Evolutionary conservation across 768 basidiomycete genomes (phyloP).

Genomic region (Podaxis sp.): DNA sequence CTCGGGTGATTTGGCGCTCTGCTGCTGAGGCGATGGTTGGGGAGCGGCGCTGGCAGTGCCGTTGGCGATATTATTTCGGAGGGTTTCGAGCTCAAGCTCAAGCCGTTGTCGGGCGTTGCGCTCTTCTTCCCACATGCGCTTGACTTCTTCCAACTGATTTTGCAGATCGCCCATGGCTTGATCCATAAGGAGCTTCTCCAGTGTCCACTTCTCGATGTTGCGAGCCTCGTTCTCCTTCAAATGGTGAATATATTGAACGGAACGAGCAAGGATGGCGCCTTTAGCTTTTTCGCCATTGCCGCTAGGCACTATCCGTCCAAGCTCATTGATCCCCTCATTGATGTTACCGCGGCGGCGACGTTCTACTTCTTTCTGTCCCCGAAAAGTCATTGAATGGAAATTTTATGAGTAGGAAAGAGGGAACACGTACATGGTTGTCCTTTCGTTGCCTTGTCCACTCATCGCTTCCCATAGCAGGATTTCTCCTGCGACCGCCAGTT

Average conservation of each 20-base stretch:
- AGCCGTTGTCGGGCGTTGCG: constrained; percentile 53
- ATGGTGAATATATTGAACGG: constrained; percentile 90
- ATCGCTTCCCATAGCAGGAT: constrained; percentile 65
- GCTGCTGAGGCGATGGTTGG: neutral
- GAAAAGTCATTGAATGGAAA: neutral
- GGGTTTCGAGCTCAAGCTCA: constrained; percentile 62
- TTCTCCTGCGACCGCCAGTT: constrained; percentile 49
- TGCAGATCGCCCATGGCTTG: constrained; percentile 89
- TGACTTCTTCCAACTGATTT: constrained; percentile 78
- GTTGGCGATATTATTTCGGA: constrained; percentile 36
- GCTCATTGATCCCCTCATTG: constrained; percentile 93
- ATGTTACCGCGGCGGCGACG: constrained; percentile 92
- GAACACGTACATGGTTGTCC: constrained; percentile 69
- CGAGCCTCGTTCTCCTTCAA: constrained; percentile 88
- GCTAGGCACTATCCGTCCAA: constrained; percentile 85
- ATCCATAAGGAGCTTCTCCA: constrained; percentile 90
- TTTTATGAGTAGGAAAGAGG: constrained; percentile 1
- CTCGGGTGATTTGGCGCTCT: neutral
- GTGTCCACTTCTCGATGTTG: constrained; percentile 91
- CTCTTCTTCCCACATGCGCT: constrained; percentile 81
- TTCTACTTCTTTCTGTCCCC: constrained; percentile 92
- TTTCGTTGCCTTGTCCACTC: constrained; percentile 81
- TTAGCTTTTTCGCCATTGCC: constrained; percentile 88
- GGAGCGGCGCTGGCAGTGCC: constrained; percentile 14
- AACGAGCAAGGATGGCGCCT: constrained; percentile 82